Conservation (phyloP, 495 filamentous ascomycete genomes). For the Acidiella bohemica region DNA sequence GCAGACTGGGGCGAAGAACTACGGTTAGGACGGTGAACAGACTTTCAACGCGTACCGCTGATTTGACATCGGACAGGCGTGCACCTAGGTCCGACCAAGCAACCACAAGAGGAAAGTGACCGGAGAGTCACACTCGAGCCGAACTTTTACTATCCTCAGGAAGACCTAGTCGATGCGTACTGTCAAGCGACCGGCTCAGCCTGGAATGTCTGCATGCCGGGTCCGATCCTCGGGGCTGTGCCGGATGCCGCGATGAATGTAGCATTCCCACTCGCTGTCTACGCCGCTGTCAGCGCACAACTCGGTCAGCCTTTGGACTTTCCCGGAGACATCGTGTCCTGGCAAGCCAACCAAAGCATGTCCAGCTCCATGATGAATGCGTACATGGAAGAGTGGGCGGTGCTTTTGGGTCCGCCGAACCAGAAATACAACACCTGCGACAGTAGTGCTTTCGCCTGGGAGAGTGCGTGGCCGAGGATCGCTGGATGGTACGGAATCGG, state of each 20-base stretch:
- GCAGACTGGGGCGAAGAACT: slow-evolving; percentile 28
- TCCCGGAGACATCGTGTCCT: slow-evolving; percentile 32
- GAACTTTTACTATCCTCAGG: slow-evolving; percentile 44
- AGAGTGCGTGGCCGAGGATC: slow-evolving; percentile 34
- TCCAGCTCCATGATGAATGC: slow-evolving; percentile 33
- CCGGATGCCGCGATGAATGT: slow-evolving; percentile 39
- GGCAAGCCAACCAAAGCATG: slow-evolving; percentile 31
- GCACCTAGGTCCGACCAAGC: slow-evolving; percentile 35
- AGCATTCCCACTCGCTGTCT: slow-evolving; percentile 36
- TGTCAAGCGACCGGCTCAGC: slow-evolving; percentile 20
- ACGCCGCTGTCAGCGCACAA: slow-evolving; percentile 33
- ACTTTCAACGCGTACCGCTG: not conserved
- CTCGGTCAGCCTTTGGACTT: slow-evolving; percentile 30
- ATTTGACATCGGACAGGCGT: not conserved
- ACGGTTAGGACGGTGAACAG: slow-evolving; percentile 13
- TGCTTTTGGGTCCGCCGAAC: slow-evolving; percentile 22
- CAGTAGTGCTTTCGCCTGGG: slow-evolving; percentile 34
- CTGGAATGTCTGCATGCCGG: slow-evolving; percentile 25
- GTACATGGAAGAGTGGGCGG: slow-evolving; percentile 40
- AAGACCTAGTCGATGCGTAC: slow-evolving; percentile 33
- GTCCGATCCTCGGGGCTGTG: slow-evolving; percentile 38
- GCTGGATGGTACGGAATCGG: slow-evolving; percentile 34
- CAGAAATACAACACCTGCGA: slow-evolving; percentile 33
- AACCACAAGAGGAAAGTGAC: slow-evolving; percentile 35
- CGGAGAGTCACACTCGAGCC: slow-evolving; percentile 27